Evolutionary conservation across 2,329 filamentous ascomycete species (phyloP), one percentile per base, ranked within the genome.

Genomic region (Stagonosporopsis tanaceti): DNA sequence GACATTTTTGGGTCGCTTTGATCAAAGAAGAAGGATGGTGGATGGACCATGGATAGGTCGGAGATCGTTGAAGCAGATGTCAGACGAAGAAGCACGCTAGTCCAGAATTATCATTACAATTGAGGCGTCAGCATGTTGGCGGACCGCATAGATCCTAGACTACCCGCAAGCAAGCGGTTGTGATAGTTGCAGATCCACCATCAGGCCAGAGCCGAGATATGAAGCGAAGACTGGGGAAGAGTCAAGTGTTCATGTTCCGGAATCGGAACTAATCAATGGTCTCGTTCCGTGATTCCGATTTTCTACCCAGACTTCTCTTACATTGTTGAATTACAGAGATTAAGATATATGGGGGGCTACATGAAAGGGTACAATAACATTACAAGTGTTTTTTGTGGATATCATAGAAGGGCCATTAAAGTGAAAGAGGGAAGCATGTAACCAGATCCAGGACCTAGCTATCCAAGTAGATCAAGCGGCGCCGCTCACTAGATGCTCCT

Each of bases 381-480:
- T 57, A 57, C 44, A 57, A 57, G 38, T 6, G 25, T 22, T 40
- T 48, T 53, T 44, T 15, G 44, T 22, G 53, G 30, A 57, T 57
- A 57, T 57, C 54, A 53, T 53, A 41, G 27, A 48, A 50, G 25
- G 25, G n/a, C 15, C 12, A 28, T 47, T 38, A 25, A 48, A 39
- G 24, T 4, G 40, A 15, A 50, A 46, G 4, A 27, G 38, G 12
- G 22, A 41, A 32, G 32, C 32, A 24, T 30, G 41, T 14, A 25
- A 52, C 27, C 28, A 56, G 11, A 32, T 27, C 25, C 14, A 20
- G 44, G 38, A 9, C 24, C 24, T 1, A 28, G 20, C n/a, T 45
- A 17, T 15, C 30, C 39, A 42, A 44, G 12, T 25, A 48, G 17
- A 17, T 24, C n/a, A 27, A 41, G 15, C 11, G 27, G 15, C 14